Conservation (phyloP, 75 land plant species). For the Sequoiadendron giganteum region DNA sequence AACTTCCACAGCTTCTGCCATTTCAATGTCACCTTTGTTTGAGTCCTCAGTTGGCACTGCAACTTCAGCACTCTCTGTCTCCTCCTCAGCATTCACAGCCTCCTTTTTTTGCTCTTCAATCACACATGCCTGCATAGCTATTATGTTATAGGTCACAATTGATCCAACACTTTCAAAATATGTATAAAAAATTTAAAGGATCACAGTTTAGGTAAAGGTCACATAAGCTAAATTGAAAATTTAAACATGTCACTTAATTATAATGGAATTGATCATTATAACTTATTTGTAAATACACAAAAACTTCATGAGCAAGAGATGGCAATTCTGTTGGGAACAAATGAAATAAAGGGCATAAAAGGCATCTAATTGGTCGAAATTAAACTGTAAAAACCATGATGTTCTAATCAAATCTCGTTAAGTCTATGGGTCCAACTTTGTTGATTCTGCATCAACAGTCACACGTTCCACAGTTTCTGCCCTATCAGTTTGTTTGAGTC, state of each 20-base stretch:
- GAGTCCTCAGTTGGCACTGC: constrained; percentile 8
- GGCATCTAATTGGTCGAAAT: neutral
- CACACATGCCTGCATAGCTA: constrained; percentile 5
- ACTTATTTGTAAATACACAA: neutral
- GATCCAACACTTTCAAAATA: neutral
- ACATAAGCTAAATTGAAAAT: neutral
- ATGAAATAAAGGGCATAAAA: neutral
- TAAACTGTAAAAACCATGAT: neutral
- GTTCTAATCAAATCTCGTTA: neutral
- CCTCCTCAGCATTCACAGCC: constrained; percentile 1
- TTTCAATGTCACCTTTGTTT: neutral
- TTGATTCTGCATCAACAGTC: neutral
- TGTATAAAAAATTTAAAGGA: neutral
- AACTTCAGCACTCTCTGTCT: neutral
- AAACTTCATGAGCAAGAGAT: neutral
- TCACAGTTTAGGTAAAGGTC: neutral
- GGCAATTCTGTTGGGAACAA: neutral
- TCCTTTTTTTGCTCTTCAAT: constrained; percentile 11
- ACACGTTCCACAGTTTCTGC: neutral
- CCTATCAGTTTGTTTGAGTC: constrained; percentile 1
- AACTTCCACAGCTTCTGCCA: constrained; percentile 5
- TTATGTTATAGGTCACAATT: neutral
- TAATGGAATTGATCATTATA: neutral
- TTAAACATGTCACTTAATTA: neutral
- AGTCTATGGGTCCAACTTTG: neutral